Percentiles rank a stretch among this genome's conserved stretches.
Evolutionary conservation across 164 flowering plant species (phyloP).

Genomic region (Vitis riparia): DNA sequence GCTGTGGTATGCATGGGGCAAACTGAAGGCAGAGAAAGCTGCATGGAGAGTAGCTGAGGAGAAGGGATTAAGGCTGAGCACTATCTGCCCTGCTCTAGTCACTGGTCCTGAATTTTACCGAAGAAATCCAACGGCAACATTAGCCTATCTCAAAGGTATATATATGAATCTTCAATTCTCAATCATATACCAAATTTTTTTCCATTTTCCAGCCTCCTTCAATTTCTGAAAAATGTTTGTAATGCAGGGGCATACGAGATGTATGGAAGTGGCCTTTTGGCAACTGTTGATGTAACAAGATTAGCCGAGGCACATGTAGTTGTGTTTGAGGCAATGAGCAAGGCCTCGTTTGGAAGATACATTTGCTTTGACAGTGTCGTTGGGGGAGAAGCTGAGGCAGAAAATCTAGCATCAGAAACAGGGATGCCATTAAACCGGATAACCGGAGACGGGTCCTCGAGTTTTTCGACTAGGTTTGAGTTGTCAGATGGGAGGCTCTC

Average conservation of each 20-base stretch:
- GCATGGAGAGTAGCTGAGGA: constrained; percentile 67
- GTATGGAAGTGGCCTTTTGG: constrained; percentile 55
- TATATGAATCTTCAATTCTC: background rate
- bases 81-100: constrained; percentile 70
- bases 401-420: constrained; percentile 36
- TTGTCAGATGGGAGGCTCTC: constrained; percentile 51
- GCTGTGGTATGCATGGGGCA: constrained; percentile 86
- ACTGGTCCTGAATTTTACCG: constrained; percentile 52
- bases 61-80: constrained; percentile 49
- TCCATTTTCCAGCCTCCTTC: background rate
- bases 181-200: background rate
- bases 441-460: constrained; percentile 5
- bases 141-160: constrained; percentile 78
- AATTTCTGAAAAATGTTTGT: background rate
- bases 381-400: constrained; percentile 33
- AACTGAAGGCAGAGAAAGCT: constrained; percentile 70
- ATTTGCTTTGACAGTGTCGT: constrained; percentile 59
- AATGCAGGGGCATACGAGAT: constrained; percentile 60
- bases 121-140: constrained; percentile 57
- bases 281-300: constrained; percentile 48
- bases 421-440: constrained; percentile 30
- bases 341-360: constrained; percentile 57
- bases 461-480: constrained; percentile 10
- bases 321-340: constrained; percentile 55
- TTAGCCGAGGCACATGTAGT: constrained; percentile 64